Evolutionary conservation across 768 basidiomycete species (phyloP).

Genomic region (Pholiota conissans): DNA sequence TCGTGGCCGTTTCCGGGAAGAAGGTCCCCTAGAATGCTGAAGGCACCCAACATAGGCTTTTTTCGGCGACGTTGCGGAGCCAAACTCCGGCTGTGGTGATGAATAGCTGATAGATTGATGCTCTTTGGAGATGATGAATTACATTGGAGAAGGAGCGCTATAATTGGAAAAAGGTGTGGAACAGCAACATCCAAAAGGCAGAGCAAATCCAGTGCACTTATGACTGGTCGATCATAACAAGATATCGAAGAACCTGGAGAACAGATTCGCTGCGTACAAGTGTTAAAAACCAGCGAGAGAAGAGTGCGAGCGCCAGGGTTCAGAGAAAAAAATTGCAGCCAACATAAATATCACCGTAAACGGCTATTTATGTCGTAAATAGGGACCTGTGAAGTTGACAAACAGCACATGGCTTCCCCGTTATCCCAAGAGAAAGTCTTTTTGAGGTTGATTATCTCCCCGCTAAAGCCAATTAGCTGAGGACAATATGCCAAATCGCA

Average conservation of each 20-base stretch:
- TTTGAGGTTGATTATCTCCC: neutral
- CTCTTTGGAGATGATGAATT: constrained; percentile 1
- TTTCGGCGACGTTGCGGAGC: neutral
- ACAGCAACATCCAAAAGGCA: neutral
- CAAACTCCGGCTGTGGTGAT: neutral
- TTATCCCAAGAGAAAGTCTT: neutral
- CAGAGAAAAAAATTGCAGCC: neutral
- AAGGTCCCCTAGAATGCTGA: neutral
- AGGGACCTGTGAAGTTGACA: neutral
- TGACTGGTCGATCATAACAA: neutral
- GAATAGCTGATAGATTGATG: constrained; percentile 1
- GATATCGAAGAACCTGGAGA: neutral
- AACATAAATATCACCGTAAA: neutral
- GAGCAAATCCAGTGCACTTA: neutral
- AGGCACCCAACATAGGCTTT: neutral
- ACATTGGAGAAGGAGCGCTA: neutral
- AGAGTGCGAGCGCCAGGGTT: neutral
- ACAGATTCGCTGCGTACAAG: neutral
- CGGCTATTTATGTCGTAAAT: constrained; percentile 1
- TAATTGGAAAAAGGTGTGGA: neutral
- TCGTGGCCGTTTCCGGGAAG: neutral
- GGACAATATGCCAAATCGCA: neutral
- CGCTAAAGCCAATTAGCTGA: constrained; percentile 1
- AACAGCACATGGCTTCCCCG: constrained; percentile 1
- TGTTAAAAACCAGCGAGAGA: neutral